Conservation (phyloP, 345 rosid genomes). For the Populus alba region DNA sequence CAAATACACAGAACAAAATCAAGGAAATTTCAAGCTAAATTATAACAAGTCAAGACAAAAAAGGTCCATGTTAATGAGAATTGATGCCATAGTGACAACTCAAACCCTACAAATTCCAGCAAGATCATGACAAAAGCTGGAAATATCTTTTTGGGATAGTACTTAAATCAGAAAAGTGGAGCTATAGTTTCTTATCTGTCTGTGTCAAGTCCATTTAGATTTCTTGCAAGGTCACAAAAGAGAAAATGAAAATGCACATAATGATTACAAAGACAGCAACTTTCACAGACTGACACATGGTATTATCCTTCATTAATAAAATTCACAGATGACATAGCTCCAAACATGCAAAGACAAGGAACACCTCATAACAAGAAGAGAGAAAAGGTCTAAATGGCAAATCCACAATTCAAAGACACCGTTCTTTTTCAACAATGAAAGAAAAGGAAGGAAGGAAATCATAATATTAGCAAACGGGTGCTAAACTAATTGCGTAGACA, state of each 20-base stretch:
- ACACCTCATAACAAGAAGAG: background rate
- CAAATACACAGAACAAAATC: background rate
- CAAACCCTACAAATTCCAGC: background rate
- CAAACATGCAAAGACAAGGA: conserved; percentile 15
- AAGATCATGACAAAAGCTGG: background rate
- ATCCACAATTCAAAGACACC: background rate
- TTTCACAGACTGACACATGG: conserved; percentile 5
- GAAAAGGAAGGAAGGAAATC: background rate
- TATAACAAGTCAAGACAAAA: background rate
- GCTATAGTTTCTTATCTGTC: background rate
- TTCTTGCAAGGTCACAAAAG: background rate
- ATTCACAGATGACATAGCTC: conserved; percentile 10
- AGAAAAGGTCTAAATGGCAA: conserved; percentile 1
- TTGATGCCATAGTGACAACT: background rate
- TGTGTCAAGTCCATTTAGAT: background rate
- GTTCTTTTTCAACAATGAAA: background rate
- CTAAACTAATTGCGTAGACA: background rate
- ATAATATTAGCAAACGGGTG: background rate
- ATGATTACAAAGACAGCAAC: conserved; percentile 2
- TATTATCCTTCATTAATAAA: background rate
- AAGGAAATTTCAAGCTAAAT: background rate
- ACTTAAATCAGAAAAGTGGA: background rate
- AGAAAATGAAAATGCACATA: background rate
- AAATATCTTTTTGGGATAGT: background rate
- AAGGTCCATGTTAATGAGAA: background rate